Evolutionary conservation across 106 monocot genomes (phyloP).

Genomic region (Posidonia australis): DNA sequence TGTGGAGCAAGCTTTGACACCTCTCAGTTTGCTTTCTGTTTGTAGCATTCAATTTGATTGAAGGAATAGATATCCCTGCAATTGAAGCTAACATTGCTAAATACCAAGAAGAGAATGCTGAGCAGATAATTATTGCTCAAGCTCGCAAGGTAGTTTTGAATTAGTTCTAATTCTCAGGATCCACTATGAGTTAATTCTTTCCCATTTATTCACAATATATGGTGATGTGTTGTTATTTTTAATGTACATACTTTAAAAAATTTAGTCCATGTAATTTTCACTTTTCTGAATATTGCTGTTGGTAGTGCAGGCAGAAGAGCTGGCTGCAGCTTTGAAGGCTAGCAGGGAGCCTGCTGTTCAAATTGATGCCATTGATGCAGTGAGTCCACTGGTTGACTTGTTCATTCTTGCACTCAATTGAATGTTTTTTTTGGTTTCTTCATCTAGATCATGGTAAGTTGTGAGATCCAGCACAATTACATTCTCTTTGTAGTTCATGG

Average conservation of each 20-base stretch:
- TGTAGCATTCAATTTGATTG: conserved; percentile 66
- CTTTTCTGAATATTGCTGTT: conserved; percentile 2
- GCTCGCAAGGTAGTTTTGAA: conserved; percentile 62
- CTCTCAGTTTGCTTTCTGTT: not conserved
- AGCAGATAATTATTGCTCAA: conserved; percentile 65
- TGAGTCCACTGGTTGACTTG: conserved; percentile 21
- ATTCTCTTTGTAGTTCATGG: too few relatives aligned
- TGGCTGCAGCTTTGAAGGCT: conserved; percentile 67
- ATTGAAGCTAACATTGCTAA: conserved; percentile 83
- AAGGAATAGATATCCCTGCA: conserved; percentile 72
- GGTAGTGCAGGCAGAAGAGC: conserved; percentile 71
- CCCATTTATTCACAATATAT: not conserved
- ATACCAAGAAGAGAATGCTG: conserved; percentile 85
- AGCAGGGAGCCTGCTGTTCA: conserved; percentile 39
- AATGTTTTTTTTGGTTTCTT: too few relatives aligned
- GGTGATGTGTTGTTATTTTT: too few relatives aligned
- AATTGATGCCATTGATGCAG: conserved; percentile 34
- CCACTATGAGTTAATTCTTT: not conserved
- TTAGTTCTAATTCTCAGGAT: not conserved
- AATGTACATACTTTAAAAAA: too few relatives aligned
- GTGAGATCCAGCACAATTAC: too few relatives aligned
- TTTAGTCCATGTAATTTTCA: not conserved
- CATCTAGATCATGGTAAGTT: too few relatives aligned
- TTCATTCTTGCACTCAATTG: too few relatives aligned
- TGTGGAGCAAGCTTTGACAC: not conserved